Evolutionary conservation across 2,329 filamentous ascomycete species (phyloP).

Genomic region (Beauveria pseudobassiana): DNA sequence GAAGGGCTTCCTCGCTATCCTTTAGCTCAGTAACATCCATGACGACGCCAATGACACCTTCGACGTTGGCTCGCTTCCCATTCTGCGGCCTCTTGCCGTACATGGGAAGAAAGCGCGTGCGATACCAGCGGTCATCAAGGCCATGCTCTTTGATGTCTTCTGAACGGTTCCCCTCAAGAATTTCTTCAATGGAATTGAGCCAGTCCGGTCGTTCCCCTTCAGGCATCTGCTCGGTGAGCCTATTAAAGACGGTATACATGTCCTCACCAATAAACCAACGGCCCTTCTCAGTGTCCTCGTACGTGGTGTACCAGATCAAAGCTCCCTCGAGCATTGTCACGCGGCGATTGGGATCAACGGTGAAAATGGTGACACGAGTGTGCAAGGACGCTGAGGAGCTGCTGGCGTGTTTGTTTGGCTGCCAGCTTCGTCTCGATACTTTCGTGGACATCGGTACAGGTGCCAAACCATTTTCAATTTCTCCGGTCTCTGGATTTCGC

Average conservation of each 20-base stretch:
- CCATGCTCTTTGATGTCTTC: slow-evolving; percentile 60
- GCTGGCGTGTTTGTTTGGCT: slow-evolving; percentile 59
- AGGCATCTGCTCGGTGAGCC: slow-evolving; percentile 35
- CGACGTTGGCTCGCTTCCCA: slow-evolving; percentile 41
- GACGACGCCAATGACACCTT: slow-evolving; percentile 70
- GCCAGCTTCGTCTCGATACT: slow-evolving; percentile 60
- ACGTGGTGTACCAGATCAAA: slow-evolving; percentile 45
- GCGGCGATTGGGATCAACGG: slow-evolving; percentile 53
- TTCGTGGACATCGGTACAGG: slow-evolving; percentile 73
- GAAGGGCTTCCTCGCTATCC: slow-evolving; percentile 53
- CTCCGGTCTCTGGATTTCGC: slow-evolving; percentile 54
- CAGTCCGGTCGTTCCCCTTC: slow-evolving; percentile 41
- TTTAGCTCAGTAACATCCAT: slow-evolving; percentile 73
- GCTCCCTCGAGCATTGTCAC: slow-evolving; percentile 66
- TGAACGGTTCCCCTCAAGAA: slow-evolving; percentile 51
- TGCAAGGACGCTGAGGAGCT: slow-evolving; percentile 64
- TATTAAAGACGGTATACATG: slow-evolving; percentile 57
- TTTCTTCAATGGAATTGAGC: slow-evolving; percentile 52
- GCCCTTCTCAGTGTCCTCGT: slow-evolving; percentile 31
- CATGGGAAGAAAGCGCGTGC: slow-evolving; percentile 64
- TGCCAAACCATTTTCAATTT: slow-evolving; percentile 74
- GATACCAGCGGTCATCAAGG: slow-evolving; percentile 57
- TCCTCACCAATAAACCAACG: slow-evolving; percentile 52
- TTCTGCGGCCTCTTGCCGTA: slow-evolving; percentile 48
- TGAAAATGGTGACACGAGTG: slow-evolving; percentile 72